Evolutionary conservation across 306 rosid genomes (phyloP).

Genomic region (Nissolia schottii): DNA sequence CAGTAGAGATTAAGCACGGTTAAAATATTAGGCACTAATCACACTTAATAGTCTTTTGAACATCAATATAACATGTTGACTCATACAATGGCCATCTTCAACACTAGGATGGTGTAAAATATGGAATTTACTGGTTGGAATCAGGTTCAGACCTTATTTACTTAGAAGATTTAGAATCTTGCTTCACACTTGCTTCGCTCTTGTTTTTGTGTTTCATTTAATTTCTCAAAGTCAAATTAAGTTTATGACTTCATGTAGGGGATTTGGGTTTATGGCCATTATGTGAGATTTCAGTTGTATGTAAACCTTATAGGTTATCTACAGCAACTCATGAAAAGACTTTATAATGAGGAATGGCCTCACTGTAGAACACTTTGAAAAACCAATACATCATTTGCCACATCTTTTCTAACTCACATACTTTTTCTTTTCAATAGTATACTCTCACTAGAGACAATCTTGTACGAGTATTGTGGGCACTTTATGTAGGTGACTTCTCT

Average conservation of each 20-base stretch:
- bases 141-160: slow-evolving; percentile 7
- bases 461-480: too few relatives aligned
- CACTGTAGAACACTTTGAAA: neutral
- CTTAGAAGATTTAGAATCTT: slow-evolving; percentile 1
- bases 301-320: neutral
- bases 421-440: too few relatives aligned
- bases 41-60: slow-evolving; percentile 2
- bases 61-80: neutral
- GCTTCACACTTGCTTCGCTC: neutral
- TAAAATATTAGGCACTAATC: slow-evolving; percentile 20
- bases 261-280: neutral
- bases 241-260: neutral
- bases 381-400: neutral
- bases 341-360: slow-evolving; percentile 8
- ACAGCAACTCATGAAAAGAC: neutral
- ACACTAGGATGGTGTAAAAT: neutral
- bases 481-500: too few relatives aligned
- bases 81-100: neutral
- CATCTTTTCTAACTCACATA: too few relatives aligned
- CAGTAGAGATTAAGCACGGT: neutral
- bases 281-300: neutral
- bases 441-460: too few relatives aligned
- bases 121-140: slow-evolving; percentile 9
- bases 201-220: neutral
- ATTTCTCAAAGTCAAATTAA: neutral